Base-by-base conservation (phyloP, 1,139 yeast genomes). In the Candida sp. region DNA sequence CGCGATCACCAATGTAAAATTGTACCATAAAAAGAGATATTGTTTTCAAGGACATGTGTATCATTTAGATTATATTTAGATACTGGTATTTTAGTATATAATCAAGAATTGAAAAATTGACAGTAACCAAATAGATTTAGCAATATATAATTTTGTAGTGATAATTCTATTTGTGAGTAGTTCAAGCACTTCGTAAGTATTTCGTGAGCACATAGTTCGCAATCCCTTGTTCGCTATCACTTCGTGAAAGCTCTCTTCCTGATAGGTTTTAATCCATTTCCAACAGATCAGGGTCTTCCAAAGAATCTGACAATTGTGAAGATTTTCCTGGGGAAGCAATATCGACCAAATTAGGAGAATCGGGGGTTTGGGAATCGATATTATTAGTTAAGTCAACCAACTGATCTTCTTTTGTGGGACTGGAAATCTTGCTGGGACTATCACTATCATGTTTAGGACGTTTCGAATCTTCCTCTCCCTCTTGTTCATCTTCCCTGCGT, bases 401-500 rank as follows among this genome's bases (percentile, higher is more conserved):
- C 19, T 15, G 19, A 15, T 15, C 19, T 15, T 15, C 19, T 25
- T 25, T 11, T 11, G 11, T 25, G 29, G 29, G 29, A 25, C 29
- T 25, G 29, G 11, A 7, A 25, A 25, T 11, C 34, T 11, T 32
- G 6, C 7, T 32, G 34, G 34, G 34, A 11, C 12, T 11, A 32
- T 32, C 34, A 11, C 19, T 32, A 32, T 32, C 34, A n/a, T 12
- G 34, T 12, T 32, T 32, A 11, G 34, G 34, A 11, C 34, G 34
- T 12, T 32, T 32, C 6, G 34, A 11, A 12, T 32, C 30, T n/a
- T 38, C 39, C 32, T 30, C 40, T 32, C 51, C 52, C 12, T 45
- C 47, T 21, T 35, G 48, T 35, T 43, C 49, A 30, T 46, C 51
- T 34, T 40, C 49, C 52, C 27, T 58, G 58, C 11, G 58, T 61